Evolutionary conservation across 2,329 filamentous ascomycete genomes (phyloP).

Genomic region (Arthrinium puccinioides): DNA sequence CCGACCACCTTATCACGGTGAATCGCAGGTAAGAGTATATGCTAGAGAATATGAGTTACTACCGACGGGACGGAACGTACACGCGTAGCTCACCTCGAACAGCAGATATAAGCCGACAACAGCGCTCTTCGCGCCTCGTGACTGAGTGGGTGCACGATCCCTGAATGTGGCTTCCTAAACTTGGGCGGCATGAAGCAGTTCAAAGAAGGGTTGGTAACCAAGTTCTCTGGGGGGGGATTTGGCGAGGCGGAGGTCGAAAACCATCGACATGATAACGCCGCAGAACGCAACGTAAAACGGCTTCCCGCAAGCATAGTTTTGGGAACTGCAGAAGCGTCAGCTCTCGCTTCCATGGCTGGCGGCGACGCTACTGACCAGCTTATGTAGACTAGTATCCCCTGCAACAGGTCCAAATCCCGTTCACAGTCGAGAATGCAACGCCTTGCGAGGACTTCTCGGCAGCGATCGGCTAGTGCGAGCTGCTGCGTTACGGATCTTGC

Average conservation of each 20-base stretch:
- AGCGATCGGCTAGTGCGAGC: conserved; percentile 27
- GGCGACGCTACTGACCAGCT: conserved; percentile 32
- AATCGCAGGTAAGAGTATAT: no score
- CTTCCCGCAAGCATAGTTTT: conserved; percentile 26
- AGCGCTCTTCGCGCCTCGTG: conserved; percentile 13
- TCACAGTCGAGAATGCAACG: conserved; percentile 41
- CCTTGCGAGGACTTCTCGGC: conserved; percentile 36
- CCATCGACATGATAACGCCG: conserved; percentile 33
- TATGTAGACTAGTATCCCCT: conserved; percentile 38
- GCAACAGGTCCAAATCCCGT: conserved; percentile 42
- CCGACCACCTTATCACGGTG: no score
- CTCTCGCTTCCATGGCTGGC: conserved; percentile 2
- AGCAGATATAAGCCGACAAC: conserved; percentile 9
- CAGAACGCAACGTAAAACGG: conserved; percentile 28
- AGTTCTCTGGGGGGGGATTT: conserved; percentile 8
- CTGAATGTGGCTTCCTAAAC: no score
- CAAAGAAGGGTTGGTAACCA: conserved; percentile 12
- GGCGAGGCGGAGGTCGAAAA: conserved; percentile 39
- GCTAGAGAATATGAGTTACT: no score
- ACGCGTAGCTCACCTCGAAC: conserved; percentile 4
- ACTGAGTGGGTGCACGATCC: no score
- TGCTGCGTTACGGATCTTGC: conserved; percentile 34
- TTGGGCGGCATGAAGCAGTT: conserved; percentile 8
- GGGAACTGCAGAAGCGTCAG: conserved; percentile 21
- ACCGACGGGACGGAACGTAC: no score